Percentiles rank a stretch among this genome's conserved stretches.
These are phyloP conservation scores for Phytophthora europaea DNA, from an alignment of 352 stramenopile species.

Conservation along the genomic window DNA sequence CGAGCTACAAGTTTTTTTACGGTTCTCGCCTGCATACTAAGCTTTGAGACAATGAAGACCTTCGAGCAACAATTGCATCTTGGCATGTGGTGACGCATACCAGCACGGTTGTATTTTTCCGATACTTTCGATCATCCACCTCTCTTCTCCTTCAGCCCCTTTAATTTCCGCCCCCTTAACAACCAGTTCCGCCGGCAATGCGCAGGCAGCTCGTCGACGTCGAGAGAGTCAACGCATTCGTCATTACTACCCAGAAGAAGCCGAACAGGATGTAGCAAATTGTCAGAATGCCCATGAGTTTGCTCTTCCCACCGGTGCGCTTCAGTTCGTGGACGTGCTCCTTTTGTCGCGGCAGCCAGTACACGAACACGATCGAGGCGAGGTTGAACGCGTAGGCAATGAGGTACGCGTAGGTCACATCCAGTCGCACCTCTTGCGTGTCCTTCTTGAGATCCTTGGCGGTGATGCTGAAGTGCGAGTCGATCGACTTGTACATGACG, in stretches of 20 bases:
- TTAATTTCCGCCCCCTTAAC: conserved; percentile 13
- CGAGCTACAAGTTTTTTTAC: too few relatives aligned
- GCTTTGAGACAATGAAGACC: too few relatives aligned
- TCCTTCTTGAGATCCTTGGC: conserved; percentile 45
- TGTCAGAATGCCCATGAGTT: conserved; percentile 43
- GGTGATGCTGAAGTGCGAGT: conserved; percentile 58
- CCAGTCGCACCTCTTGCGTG: conserved; percentile 49
- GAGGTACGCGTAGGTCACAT: conserved; percentile 60
- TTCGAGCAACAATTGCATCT: too few relatives aligned
- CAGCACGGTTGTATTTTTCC: not conserved
- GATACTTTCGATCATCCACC: not conserved
- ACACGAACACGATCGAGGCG: conserved; percentile 51
- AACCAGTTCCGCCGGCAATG: conserved; percentile 62
- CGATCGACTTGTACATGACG: conserved; percentile 64
- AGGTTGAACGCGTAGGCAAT: conserved; percentile 67
- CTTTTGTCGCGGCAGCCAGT: conserved; percentile 66
- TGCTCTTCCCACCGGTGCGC: conserved; percentile 48
- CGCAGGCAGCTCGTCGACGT: conserved; percentile 59
- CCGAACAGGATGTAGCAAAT: conserved; percentile 49
- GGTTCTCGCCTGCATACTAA: too few relatives aligned
- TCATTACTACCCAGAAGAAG: conserved; percentile 61
- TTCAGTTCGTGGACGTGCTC: conserved; percentile 51
- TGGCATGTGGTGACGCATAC: too few relatives aligned
- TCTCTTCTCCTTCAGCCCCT: not conserved
- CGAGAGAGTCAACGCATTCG: conserved; percentile 63